Base-by-base conservation (phyloP, 192 early-diverging fungal genomes). In the Paraglomus brasilianum region DNA sequence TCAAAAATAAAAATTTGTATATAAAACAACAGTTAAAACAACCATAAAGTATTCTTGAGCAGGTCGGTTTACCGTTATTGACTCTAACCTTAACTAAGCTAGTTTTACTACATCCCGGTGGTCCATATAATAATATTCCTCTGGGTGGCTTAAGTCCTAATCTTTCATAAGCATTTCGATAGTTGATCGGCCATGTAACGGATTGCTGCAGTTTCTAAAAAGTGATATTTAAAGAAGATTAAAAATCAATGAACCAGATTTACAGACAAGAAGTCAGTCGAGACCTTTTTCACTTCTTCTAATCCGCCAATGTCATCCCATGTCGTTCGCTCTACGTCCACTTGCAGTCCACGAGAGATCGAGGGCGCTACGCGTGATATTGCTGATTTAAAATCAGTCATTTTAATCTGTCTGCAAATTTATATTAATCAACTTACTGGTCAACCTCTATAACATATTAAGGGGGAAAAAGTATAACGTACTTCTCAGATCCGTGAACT, bases 61-160 rank as follows among this genome's bases (percentile, higher is more conserved):
- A 51, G 21, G 17, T 30, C 30, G 30, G 30, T 30, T 30, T 30
- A 49, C 48, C 30, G 30, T 30, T 30, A 1, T 30, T 30, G 30
- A 30, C 30, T 2, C 30, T 30, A 30, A 85, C 82, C 71, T 88
- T 92, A 8, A 92, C 94, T 6, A 99, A 77, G 0, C 95, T 97
- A 0, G 97, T 99, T 74, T 99, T 99, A 79, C 91, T 93, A 77
- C 97, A 99, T 9, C 95, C 97, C 4, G 97, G 96, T 19, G 97
- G 97, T 2, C 97, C 97, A 75, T 95, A 95, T 8, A 99, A 78
- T n/a, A 99, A 76, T 1, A 99, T 88, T 2, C 97, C 97, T 17
- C 91, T 76, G 0, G 94, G 89, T 0, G 91, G 88, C 42, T 80
- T 83, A 38, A 99, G 67, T 4, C 97, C 95, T 11, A 99, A 77